Evolutionary conservation across 2,329 filamentous ascomycete genomes (phyloP).

Genomic region (Sclerotinia minor): DNA sequence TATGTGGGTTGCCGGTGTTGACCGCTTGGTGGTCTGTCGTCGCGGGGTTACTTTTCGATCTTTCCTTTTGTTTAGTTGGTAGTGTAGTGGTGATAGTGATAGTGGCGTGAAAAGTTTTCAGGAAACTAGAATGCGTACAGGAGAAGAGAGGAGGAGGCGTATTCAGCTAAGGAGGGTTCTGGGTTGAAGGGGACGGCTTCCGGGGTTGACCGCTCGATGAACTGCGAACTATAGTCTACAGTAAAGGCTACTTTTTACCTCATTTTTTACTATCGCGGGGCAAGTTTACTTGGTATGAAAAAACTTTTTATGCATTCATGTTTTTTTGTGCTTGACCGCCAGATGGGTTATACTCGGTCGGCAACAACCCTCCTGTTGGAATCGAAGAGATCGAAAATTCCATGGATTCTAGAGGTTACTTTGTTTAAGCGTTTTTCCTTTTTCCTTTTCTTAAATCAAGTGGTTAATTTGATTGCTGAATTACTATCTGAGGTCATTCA

Average conservation of each 20-base stretch:
- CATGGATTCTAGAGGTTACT: not conserved
- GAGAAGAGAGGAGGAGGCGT: not conserved
- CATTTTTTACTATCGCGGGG: slow-evolving; percentile 12
- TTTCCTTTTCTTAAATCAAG: not conserved
- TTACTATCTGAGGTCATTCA: not conserved
- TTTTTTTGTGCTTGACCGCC: slow-evolving; percentile 4
- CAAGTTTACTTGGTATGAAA: slow-evolving; percentile 9
- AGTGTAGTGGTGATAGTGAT: not conserved
- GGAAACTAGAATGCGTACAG: not conserved
- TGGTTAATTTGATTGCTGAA: not conserved
- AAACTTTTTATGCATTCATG: slow-evolving; percentile 7
- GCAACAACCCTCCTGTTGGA: not conserved
- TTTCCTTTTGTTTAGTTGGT: slow-evolving; percentile 6
- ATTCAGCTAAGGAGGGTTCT: slow-evolving; percentile 3
- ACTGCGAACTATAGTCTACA: not conserved
- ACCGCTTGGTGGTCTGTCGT: slow-evolving; percentile 17
- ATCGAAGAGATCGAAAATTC: not conserved
- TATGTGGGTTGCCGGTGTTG: slow-evolving; percentile 17
- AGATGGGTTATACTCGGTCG: slow-evolving; percentile 7
- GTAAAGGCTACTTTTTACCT: not conserved
- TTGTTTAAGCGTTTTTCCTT: not conserved
- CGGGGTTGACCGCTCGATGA: slow-evolving; percentile 9
- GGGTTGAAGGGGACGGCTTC: slow-evolving; percentile 11
- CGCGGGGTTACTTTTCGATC: slow-evolving; percentile 6
- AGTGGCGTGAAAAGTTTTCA: slow-evolving; percentile 8